A percentile compares a stretch with the other conserved stretches of the same genome.
Evolutionary conservation across 768 basidiomycete species (phyloP).

Genomic region (Lactarius trivialis): DNA sequence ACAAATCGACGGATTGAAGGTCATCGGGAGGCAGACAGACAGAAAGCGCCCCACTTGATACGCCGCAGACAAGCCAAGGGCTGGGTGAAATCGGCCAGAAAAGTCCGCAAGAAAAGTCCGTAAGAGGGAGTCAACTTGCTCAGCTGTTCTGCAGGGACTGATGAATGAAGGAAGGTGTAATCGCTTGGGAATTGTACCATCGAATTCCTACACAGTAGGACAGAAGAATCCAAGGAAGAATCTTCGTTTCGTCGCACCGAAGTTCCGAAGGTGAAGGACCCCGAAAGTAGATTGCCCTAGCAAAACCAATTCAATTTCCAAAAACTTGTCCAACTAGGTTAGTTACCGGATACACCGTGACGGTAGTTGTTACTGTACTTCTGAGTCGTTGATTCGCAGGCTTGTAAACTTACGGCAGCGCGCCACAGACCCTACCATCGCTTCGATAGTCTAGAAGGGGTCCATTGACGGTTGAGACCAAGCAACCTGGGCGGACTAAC

Average conservation of each 20-base stretch:
- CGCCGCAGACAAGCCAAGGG: background rate
- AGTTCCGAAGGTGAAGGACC: background rate
- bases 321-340: no score
- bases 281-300: background rate
- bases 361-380: no score
- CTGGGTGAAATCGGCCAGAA: background rate
- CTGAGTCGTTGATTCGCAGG: background rate
- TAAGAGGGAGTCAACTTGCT: background rate
- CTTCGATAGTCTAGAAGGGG: background rate
- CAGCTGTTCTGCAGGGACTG: background rate
- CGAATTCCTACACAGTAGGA: background rate
- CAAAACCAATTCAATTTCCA: background rate
- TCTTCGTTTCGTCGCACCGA: background rate
- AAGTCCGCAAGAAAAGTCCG: background rate
- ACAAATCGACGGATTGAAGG: background rate
- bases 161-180: background rate
- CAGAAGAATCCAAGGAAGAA: background rate
- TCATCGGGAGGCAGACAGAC: background rate
- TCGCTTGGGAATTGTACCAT: background rate
- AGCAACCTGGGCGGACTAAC: slow-evolving; percentile 8
- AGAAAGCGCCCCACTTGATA: background rate
- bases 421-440: background rate
- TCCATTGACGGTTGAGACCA: slow-evolving; percentile 1
- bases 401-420: background rate
- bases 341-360: no score